Evolutionary conservation across 768 basidiomycete species (phyloP), one percentile per base, ranked within the genome.

Genomic region (Leccinum boreale): DNA sequence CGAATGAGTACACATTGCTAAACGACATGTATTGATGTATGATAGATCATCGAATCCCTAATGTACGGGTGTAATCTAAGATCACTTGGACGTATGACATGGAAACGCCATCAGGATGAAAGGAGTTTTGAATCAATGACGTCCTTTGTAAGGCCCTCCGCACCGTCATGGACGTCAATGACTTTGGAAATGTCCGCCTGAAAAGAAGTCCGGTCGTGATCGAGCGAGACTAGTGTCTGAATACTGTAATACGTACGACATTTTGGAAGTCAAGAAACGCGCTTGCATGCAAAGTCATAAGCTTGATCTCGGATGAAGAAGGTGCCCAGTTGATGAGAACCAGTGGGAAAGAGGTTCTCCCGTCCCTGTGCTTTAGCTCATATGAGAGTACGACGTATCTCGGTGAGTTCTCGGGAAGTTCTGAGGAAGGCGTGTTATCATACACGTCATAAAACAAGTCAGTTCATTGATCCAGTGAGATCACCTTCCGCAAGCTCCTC

Each of bases 321-420:
- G 93, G 94, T 24, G 84, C 82, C 94, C 94, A 97, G 75, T 95
- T 94, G 71, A 97, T 76, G 49, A 96, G 78, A 12, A 92, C 85
- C 11, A 97, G 77, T 2, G 94, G 94, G 64, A 87, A 91, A 1
- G 91, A 94, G 58, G 79, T 90, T 49, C 94, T 79, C 3, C 93
- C 94, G 66, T 96, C 94, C 9, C 69, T 69, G 70, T 95, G 91
- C 52, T 79, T 79, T 35, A 94, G 81, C 67, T 90, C 89, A 65
- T 94, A 88, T 10, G 90, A 93, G 48, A 94, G 79, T 24, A 95
- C 72, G 49, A 96, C 86, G 70, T 90, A 94, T 64, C 94, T 83
- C 5, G 94, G 94, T 8, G 89, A 82, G 67, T 87, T 89, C 74
- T 89, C 92, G 0, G 94, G 94, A 11, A 96, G 79, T 70, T 94